These are phyloP conservation scores for Suhomyces maxii DNA, from an alignment of 1,139 yeast species.

Conservation along the genomic window DNA sequence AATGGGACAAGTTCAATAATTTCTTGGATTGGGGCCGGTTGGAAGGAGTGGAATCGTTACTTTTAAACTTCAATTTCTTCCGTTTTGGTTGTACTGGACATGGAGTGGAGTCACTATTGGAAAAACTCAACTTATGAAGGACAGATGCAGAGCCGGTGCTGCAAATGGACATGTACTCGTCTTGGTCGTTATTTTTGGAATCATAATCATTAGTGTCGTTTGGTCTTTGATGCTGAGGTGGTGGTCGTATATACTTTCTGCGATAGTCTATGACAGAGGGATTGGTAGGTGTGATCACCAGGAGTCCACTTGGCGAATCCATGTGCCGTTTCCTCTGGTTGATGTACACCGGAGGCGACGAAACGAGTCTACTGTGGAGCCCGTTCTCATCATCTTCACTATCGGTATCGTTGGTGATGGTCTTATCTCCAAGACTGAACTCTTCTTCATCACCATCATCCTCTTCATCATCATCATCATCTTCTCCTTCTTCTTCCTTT, in stretches of 20 bases:
- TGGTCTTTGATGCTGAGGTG: slow-evolving; percentile 5
- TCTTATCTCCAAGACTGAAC: slow-evolving; percentile 15
- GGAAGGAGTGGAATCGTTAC: slow-evolving; percentile 21
- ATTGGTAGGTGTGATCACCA: slow-evolving; percentile 16
- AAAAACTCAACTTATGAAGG: slow-evolving; percentile 19
- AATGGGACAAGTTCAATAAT: slow-evolving; percentile 19
- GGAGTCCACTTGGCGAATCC: slow-evolving; percentile 17
- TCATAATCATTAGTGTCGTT: slow-evolving; percentile 9
- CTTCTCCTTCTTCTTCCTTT: slow-evolving; percentile 1
- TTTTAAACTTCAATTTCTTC: slow-evolving; percentile 19
- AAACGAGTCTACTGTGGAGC: slow-evolving; percentile 1
- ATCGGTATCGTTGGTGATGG: slow-evolving; percentile 19
- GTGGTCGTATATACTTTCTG: slow-evolving; percentile 10
- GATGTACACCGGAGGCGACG: slow-evolving; percentile 19
- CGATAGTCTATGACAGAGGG: slow-evolving; percentile 1
- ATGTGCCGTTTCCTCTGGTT: slow-evolving; percentile 19
- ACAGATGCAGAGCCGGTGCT: slow-evolving; percentile 16
- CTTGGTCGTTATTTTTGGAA: slow-evolving; percentile 8
- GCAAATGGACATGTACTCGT: slow-evolving; percentile 17
- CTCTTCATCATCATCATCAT: slow-evolving; percentile 8
- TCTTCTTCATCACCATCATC: slow-evolving; percentile 12
- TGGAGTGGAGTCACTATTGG: slow-evolving; percentile 26
- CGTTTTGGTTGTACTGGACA: slow-evolving; percentile 26
- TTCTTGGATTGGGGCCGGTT: slow-evolving; percentile 13
- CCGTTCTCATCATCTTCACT: slow-evolving; percentile 15